Evolutionary conservation across 345 rosid genomes (phyloP).

Genomic region (Dimocarpus longan): DNA sequence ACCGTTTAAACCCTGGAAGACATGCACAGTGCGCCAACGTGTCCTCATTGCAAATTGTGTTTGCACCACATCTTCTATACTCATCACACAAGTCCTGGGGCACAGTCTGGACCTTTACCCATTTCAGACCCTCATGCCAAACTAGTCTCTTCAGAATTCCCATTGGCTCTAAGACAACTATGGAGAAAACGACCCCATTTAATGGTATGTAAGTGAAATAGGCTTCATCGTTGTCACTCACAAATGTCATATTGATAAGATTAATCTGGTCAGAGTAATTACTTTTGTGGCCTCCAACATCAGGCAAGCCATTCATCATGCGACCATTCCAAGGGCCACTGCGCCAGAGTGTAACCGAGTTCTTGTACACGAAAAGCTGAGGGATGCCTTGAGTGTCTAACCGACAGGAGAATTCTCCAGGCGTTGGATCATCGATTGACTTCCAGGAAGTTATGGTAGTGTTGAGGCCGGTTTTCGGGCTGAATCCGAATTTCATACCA

Average conservation of each 20-base stretch:
- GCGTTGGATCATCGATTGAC: conserved; percentile 49
- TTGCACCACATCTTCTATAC: conserved; percentile 22
- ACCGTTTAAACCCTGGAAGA: conserved; percentile 16
- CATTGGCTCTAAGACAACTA: not conserved
- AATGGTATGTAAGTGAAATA: no score
- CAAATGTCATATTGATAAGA: not conserved
- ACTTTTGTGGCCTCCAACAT: not conserved
- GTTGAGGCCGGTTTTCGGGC: conserved; percentile 30
- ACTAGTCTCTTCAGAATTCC: not conserved
- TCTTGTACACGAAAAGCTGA: conserved; percentile 46
- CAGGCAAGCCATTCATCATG: conserved; percentile 75
- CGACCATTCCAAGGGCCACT: conserved; percentile 64
- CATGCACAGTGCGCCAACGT: conserved; percentile 7
- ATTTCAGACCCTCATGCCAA: conserved; percentile 15
- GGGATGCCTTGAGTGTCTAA: conserved; percentile 50
- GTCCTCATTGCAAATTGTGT: conserved; percentile 17
- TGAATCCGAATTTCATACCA: conserved; percentile 36
- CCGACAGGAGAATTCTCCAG: conserved; percentile 42
- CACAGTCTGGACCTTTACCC: not conserved
- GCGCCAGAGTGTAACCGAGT: conserved; percentile 40
- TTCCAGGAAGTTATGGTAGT: conserved; percentile 55
- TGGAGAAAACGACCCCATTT: not conserved
- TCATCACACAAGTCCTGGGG: conserved; percentile 30
- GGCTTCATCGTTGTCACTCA: not conserved
- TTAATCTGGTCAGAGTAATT: no score